These are phyloP conservation scores for Magnaporthiopsis poae DNA, from an alignment of 2,329 filamentous ascomycete genomes.

Conservation along the genomic window DNA sequence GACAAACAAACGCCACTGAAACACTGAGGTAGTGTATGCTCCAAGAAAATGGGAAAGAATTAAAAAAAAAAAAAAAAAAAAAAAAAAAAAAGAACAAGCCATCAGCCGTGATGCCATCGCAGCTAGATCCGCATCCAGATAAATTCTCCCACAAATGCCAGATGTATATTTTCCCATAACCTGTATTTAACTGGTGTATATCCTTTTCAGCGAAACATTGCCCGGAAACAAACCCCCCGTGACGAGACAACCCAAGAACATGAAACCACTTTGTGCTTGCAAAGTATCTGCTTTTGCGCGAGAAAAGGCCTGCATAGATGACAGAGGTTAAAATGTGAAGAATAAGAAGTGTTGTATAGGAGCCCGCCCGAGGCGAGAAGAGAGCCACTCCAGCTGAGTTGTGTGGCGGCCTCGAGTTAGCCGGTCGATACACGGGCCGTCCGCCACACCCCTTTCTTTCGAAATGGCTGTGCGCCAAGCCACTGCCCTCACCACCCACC, in stretches of 20 bases:
- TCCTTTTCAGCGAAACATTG: not conserved
- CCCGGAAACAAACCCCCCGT: not conserved
- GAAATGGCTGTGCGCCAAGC: no score
- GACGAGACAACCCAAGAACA: not conserved
- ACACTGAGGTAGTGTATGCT: no score
- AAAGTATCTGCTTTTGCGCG: not conserved
- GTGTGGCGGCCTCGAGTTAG: not conserved
- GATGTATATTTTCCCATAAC: not conserved
- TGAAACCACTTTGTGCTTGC: not conserved
- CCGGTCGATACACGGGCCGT: not conserved
- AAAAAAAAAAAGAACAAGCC: no score
- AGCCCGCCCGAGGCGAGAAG: not conserved
- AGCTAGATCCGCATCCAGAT: not conserved
- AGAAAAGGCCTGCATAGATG: not conserved
- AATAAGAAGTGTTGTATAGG: not conserved
- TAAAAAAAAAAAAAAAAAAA: no score
- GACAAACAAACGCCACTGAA: no score
- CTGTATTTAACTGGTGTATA: not conserved
- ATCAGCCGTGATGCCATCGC: no score
- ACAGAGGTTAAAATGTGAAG: not conserved
- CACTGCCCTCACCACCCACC: not conserved
- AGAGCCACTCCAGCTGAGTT: not conserved
- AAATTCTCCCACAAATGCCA: not conserved
- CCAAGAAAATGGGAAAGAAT: no score
- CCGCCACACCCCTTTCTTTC: not conserved